A percentile compares a stretch with the other conserved stretches of the same genome.
These are phyloP conservation scores for Aspergillus sclerotioniger DNA, from an alignment of 495 filamentous ascomycete species.

Conservation along the genomic window DNA sequence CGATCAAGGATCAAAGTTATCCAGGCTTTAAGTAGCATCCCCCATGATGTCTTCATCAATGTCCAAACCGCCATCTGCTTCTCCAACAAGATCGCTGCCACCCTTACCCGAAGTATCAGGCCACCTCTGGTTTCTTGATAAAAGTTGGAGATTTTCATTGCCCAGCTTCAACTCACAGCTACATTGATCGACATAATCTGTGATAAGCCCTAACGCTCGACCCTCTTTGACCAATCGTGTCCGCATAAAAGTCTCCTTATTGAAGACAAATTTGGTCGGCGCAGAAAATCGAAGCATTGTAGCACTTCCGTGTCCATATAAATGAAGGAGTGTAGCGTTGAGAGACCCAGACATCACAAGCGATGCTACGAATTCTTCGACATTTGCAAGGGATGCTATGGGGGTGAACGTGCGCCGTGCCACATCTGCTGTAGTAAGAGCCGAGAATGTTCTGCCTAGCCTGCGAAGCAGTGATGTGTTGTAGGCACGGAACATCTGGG, in stretches of 20 bases:
- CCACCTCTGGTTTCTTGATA: conserved; percentile 46
- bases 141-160: conserved; percentile 56
- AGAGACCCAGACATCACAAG: conserved; percentile 55
- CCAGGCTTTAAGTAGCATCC: conserved; percentile 29
- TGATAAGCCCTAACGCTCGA: conserved; percentile 38
- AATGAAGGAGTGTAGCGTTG: conserved; percentile 38
- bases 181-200: conserved; percentile 44
- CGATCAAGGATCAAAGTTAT: neutral
- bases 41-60: conserved; percentile 66
- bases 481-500: conserved; percentile 48
- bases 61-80: conserved; percentile 7
- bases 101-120: conserved; percentile 29
- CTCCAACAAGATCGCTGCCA: conserved; percentile 1
- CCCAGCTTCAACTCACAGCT: conserved; percentile 56
- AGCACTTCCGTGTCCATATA: neutral
- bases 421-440: conserved; percentile 46
- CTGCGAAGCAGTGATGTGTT: conserved; percentile 43
- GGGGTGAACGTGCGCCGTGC: conserved; percentile 31
- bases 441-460: conserved; percentile 45
- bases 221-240: conserved; percentile 32
- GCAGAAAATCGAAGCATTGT: conserved; percentile 17
- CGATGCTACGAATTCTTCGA: conserved; percentile 49
- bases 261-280: conserved; percentile 2
- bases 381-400: conserved; percentile 39
- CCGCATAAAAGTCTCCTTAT: conserved; percentile 46